These are phyloP conservation scores for Leucocoprinus birnbaumii DNA, from an alignment of 768 basidiomycete species.

Conservation along the genomic window DNA sequence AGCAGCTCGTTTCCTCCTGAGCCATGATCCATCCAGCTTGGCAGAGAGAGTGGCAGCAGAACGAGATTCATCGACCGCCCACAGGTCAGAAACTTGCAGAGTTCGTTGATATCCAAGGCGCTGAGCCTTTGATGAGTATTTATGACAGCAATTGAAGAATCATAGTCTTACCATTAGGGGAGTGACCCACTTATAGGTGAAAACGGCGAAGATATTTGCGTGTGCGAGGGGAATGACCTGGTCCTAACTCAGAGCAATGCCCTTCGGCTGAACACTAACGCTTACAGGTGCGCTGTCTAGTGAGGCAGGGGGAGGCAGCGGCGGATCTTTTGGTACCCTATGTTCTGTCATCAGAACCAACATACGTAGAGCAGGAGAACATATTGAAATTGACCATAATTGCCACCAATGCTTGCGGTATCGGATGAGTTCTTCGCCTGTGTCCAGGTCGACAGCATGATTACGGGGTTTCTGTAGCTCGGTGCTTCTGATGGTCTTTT, in stretches of 20 bases:
- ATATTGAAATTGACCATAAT: constrained; percentile 39
- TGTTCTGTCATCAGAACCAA: neutral
- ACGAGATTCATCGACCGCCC: constrained; percentile 55
- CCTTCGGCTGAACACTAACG: neutral
- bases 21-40: constrained; percentile 56
- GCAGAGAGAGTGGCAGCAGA: constrained; percentile 48
- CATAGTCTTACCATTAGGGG: constrained; percentile 44
- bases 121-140: constrained; percentile 21
- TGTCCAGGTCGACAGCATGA: constrained; percentile 31
- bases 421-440: constrained; percentile 35
- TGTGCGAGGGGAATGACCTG: constrained; percentile 55
- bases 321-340: constrained; percentile 60
- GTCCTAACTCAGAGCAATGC: neutral
- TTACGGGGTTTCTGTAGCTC: constrained; percentile 1
- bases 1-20: constrained; percentile 42
- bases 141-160: neutral
- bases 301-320: constrained; percentile 50
- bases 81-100: constrained; percentile 71
- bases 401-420: constrained; percentile 52
- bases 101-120: constrained; percentile 68
- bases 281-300: constrained; percentile 54
- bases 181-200: constrained; percentile 68
- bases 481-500: neutral
- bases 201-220: constrained; percentile 54
- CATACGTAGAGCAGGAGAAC: neutral